phyloP scores from a whole-genome alignment of 495 filamentous ascomycete genomes.

The Geopyxis carbonaria region DNA sequence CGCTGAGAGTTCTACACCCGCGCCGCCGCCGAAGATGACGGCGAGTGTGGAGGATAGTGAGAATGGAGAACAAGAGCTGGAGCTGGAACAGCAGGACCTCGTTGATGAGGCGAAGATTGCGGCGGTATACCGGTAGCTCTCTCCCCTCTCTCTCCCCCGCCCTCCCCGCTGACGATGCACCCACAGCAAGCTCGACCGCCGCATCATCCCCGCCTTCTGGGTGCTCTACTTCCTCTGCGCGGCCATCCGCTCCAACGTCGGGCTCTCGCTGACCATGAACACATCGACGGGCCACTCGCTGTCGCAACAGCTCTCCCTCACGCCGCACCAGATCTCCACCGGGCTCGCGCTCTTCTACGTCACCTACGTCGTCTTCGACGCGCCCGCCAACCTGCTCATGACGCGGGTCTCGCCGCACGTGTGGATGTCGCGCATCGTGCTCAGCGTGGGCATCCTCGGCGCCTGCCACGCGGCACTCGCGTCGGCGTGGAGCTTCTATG shows the following conservation, averaged over 20 bases:
- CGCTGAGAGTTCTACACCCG: too few relatives aligned
- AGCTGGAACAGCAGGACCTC: slow-evolving; percentile 28
- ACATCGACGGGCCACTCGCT: slow-evolving; percentile 47
- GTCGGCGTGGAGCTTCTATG: slow-evolving; percentile 33
- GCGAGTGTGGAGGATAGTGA: slow-evolving; percentile 3
- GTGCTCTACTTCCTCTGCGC: slow-evolving; percentile 85
- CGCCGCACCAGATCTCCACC: slow-evolving; percentile 58
- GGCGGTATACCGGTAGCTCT: slow-evolving; percentile 42
- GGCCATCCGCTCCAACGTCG: slow-evolving; percentile 78
- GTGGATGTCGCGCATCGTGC: slow-evolving; percentile 86
- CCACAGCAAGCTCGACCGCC: slow-evolving; percentile 58
- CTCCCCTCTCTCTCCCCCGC: too few relatives aligned
- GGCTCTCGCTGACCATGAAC: slow-evolving; percentile 86
- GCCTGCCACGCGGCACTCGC: slow-evolving; percentile 65
- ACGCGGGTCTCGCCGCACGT: slow-evolving; percentile 64
- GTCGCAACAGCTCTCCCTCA: slow-evolving; percentile 44
- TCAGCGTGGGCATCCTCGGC: slow-evolving; percentile 71
- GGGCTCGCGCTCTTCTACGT: slow-evolving; percentile 80
- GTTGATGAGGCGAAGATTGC: slow-evolving; percentile 41
- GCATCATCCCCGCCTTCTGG: slow-evolving; percentile 80
- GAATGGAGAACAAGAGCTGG: slow-evolving; percentile 21
- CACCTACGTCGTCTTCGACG: slow-evolving; percentile 74
- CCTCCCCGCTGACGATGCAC: too few relatives aligned
- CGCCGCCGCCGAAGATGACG: too few relatives aligned
- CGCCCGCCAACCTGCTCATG: slow-evolving; percentile 84